Base-by-base conservation (phyloP, 1,284 basidiomycete species). In the Lentinula novae-zelandiae region DNA sequence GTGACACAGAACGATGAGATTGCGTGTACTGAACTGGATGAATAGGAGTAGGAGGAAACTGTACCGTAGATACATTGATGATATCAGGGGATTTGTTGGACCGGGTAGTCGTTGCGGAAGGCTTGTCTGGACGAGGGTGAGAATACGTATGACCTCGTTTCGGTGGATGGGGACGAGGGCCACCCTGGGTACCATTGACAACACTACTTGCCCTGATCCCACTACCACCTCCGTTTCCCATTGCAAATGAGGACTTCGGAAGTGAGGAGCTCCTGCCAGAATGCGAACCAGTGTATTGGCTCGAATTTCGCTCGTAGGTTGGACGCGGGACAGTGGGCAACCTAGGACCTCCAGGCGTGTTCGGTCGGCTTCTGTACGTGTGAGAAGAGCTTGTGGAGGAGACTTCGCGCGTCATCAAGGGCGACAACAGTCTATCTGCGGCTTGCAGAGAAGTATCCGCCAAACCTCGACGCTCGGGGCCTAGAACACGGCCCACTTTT, bases 321-420 rank as follows among this genome's bases (percentile, higher is more conserved):
- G 57, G 52, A 22, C 52, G 53, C 13, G 54, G 55, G 36, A 53
- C 51, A 33, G 34, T 56, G 52, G 53, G 59, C n/a, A 53, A 33
- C 12, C 64, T 60, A 10, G 81, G 79, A 12, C 82, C 82, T 50
- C 73, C 70, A n/a, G 83, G 83, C 33, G 81, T 80, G 6, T 76
- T 72, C 3, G 81, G 75, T 44, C 80, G 75, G 52, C 79, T 76
- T 55, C 79, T 77, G 51, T 72, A 73, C 4, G 49, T 3, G 12
- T 38, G 31, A 36, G 65, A 60, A 58, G 70, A 56, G 17, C 42
- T 36, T 31, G 40, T 13, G 15, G 54, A 53, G 68, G 72, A 59
- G 63, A 15, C 15, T 8, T 36, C n/a, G 27, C 36, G 60, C 31
- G 59, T 22, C 42, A 20, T 51, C 27, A 39, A 38, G 2, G 46